Percentiles rank a stretch among this genome's conserved stretches.
phyloP scores from a whole-genome alignment of 768 basidiomycete genomes.

The Tremella fuciformis region DNA sequence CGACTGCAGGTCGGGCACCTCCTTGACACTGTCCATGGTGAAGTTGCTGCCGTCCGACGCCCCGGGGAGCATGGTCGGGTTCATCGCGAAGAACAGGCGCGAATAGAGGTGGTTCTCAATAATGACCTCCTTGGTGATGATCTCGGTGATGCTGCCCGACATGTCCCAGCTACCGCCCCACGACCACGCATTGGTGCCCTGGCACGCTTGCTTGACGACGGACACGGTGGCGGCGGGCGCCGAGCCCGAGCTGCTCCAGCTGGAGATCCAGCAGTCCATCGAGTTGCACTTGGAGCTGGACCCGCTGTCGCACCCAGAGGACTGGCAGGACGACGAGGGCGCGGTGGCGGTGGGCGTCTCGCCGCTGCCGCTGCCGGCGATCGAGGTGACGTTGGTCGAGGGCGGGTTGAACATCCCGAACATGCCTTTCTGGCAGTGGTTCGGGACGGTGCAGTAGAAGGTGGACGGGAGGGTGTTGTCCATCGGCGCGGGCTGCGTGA shows the following conservation, averaged over 20 bases:
- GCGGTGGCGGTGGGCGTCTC: conserved; percentile 20
- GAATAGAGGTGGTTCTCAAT: conserved; percentile 41
- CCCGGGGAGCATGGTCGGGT: conserved; percentile 30
- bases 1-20: conserved; percentile 28
- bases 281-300: conserved; percentile 17
- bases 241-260: conserved; percentile 19
- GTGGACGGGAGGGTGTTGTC: conserved; percentile 12
- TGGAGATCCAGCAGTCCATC: conserved; percentile 33
- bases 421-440: conserved; percentile 38
- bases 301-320: conserved; percentile 13
- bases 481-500: conserved; percentile 8
- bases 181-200: conserved; percentile 25
- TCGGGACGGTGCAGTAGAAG: conserved; percentile 36
- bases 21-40: conserved; percentile 11
- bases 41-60: too few species aligned
- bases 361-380: neutral
- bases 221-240: conserved; percentile 18
- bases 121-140: conserved; percentile 22
- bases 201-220: conserved; percentile 26
- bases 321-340: conserved; percentile 14
- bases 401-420: conserved; percentile 39
- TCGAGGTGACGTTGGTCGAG: conserved; percentile 19
- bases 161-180: conserved; percentile 37
- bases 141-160: conserved; percentile 11
- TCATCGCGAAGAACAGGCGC: conserved; percentile 36